A percentile compares a stretch with the other conserved stretches of the same genome.
These are phyloP conservation scores for Laburnicola sp. DNA, from an alignment of 2,329 filamentous ascomycete genomes.

Conservation along the genomic window DNA sequence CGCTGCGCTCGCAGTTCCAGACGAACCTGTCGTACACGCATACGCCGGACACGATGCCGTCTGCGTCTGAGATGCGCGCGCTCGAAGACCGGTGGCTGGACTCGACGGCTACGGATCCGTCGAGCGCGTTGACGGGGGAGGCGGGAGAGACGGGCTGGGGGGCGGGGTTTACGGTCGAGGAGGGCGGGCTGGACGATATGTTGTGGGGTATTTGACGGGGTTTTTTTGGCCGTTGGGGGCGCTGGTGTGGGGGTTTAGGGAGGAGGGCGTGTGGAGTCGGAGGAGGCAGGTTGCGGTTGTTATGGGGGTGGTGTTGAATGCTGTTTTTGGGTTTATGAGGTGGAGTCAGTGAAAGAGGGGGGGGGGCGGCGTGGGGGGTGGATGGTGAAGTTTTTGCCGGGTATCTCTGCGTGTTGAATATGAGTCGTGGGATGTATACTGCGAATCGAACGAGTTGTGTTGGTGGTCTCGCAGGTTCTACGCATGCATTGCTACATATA, in stretches of 20 bases:
- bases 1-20: slow-evolving; percentile 84
- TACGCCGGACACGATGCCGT: slow-evolving; percentile 87
- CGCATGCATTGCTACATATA: no score
- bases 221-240: slow-evolving; percentile 95
- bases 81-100: slow-evolving; percentile 95
- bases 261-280: slow-evolving; percentile 84
- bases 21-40: slow-evolving; percentile 79
- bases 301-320: slow-evolving; percentile 79
- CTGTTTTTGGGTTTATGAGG: slow-evolving; percentile 72
- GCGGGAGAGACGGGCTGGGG: slow-evolving; percentile 51
- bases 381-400: not conserved
- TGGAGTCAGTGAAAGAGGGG: slow-evolving; percentile 49
- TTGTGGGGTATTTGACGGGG: slow-evolving; percentile 82
- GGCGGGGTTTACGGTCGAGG: slow-evolving; percentile 57
- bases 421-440: not conserved
- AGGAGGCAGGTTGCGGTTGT: slow-evolving; percentile 84
- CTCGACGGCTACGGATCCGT: slow-evolving; percentile 51
- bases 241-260: slow-evolving; percentile 79
- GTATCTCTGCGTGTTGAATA: not conserved
- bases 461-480: no score
- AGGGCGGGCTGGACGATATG: slow-evolving; percentile 77
- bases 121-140: slow-evolving; percentile 42
- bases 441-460: no score
- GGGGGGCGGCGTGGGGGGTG: no score
- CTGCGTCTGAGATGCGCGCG: slow-evolving; percentile 70